Base-by-base conservation (phyloP, 257 asterid species). In the Galeopsis tetrahit region DNA sequence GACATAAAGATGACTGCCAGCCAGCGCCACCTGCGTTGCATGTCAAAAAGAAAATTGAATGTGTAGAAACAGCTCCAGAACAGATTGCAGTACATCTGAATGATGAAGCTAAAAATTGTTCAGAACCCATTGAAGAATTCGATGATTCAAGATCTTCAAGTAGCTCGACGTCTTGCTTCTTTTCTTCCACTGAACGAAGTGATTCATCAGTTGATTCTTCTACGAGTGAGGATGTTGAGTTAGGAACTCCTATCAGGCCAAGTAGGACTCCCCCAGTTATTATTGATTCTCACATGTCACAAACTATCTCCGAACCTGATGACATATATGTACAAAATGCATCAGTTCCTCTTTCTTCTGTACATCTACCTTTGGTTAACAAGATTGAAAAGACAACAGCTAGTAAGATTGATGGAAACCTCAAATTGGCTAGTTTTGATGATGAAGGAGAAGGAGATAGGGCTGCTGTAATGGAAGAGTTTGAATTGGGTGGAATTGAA, bases 1-100 rank as follows among this genome's bases (percentile, higher is more conserved):
- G 98, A 73, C 98, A 94, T 81, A 91, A 72, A 83, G 86, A 84
- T 79, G 96, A 89, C 71, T 93, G 97, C 55, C 86, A 48, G 53
- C 90, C 90, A 46, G 78, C 79, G 66, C 40, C 79, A 62, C 40
- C 55, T 68, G 59, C 80, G 13, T 15, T 74, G 78, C 72, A 35
- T 76, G 73, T 73, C 51, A 66, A 69, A 77, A 79, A 73, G 75
- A 83, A 75, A 71, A 55, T 66, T 71, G 78, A 71, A 64, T 32
- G 3, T 49, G 63, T 15, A 62, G 88, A 70, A 66, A 38, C 68
- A 39, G 68, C 73, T 78, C 51, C 73, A 34, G 80, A 64, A 60
- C 80, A 71, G 51, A 74, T 44, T 64, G 72, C 68, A 14, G 46
- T 35, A 52, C 81, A 68, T 71, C 43, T 70, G 72, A 74, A 73